phyloP scores from a whole-genome alignment of 805 yeast genomes.

The Starmerella tilneyi region DNA sequence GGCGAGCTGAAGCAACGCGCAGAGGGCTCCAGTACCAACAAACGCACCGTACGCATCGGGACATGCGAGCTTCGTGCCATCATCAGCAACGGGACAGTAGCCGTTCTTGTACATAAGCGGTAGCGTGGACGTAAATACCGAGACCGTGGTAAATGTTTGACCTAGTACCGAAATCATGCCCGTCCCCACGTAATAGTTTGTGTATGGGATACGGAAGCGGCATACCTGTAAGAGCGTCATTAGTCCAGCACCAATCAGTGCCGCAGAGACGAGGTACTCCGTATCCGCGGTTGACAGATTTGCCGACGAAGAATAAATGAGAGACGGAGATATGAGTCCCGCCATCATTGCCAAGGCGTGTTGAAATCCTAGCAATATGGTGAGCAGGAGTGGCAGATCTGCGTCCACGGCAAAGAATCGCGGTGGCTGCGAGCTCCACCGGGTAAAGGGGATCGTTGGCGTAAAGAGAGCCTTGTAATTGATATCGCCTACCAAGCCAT shows the following conservation, averaged over 20 bases:
- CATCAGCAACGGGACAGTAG: conserved; percentile 49
- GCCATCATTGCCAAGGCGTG: conserved; percentile 87
- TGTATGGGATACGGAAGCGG: conserved; percentile 61
- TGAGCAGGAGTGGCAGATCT: conserved; percentile 72
- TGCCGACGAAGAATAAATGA: conserved; percentile 57
- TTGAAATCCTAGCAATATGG: conserved; percentile 71
- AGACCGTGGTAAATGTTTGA: conserved; percentile 78
- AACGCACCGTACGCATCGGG: conserved; percentile 87
- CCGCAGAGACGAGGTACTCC: conserved; percentile 61
- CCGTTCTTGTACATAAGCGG: conserved; percentile 74
- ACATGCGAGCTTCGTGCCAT: conserved; percentile 64
- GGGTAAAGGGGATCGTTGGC: conserved; percentile 64
- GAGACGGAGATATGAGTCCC: conserved; percentile 77
- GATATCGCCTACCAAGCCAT: conserved; percentile 79
- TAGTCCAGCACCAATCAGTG: conserved; percentile 60
- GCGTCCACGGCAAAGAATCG: conserved; percentile 65
- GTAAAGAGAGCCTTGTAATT: conserved; percentile 71
- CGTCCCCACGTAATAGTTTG: conserved; percentile 73
- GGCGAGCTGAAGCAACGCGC: conserved; percentile 63
- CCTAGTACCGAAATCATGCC: conserved; percentile 87
- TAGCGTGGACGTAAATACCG: conserved; percentile 63
- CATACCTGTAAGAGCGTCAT: conserved; percentile 69
- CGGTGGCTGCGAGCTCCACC: conserved; percentile 49
- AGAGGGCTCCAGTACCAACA: conserved; percentile 66
- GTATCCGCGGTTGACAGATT: conserved; percentile 41